Evolutionary conservation across 768 basidiomycete genomes (phyloP).

Genomic region (Tremella mesenterica): DNA sequence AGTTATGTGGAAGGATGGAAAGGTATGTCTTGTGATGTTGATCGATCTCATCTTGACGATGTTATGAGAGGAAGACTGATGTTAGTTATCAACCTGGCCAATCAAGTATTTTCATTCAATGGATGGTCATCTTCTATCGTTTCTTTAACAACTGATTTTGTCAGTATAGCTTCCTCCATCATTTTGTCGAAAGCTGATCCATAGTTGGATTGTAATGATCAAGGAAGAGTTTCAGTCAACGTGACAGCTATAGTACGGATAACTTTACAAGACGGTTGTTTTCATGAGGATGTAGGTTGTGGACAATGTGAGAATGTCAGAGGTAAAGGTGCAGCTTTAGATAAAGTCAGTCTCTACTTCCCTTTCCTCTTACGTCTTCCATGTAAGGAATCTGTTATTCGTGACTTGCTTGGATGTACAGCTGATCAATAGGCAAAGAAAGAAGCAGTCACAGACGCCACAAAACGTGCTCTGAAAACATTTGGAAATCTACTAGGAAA

Average conservation of each 20-base stretch:
- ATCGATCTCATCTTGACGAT: background rate
- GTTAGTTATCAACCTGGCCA: slow-evolving; percentile 82
- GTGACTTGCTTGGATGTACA: too few relatives aligned
- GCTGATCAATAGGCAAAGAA: slow-evolving; percentile 75
- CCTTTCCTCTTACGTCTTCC: background rate
- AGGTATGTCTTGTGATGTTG: slow-evolving; percentile 25
- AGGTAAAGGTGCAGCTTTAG: slow-evolving; percentile 73
- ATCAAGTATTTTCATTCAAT: slow-evolving; percentile 97
- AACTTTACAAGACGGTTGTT: slow-evolving; percentile 75
- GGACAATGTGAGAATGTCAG: slow-evolving; percentile 77
- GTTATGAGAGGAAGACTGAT: background rate
- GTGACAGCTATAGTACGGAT: slow-evolving; percentile 79
- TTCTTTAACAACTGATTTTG: slow-evolving; percentile 53
- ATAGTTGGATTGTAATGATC: slow-evolving; percentile 66
- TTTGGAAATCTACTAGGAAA: slow-evolving; percentile 94
- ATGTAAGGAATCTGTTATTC: background rate
- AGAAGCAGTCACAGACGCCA: slow-evolving; percentile 88
- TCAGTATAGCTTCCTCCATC: slow-evolving; percentile 19
- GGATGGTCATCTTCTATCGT: slow-evolving; percentile 83
- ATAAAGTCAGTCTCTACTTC: slow-evolving; percentile 59
- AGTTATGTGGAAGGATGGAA: slow-evolving; percentile 89
- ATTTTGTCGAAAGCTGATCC: slow-evolving; percentile 13
- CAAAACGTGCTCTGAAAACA: slow-evolving; percentile 80
- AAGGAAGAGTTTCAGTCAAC: slow-evolving; percentile 54
- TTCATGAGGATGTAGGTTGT: slow-evolving; percentile 90